A percentile compares a stretch with the other conserved stretches of the same genome.
Conservation (phyloP, 306 rosid species). For the Prunus armeniaca region DNA sequence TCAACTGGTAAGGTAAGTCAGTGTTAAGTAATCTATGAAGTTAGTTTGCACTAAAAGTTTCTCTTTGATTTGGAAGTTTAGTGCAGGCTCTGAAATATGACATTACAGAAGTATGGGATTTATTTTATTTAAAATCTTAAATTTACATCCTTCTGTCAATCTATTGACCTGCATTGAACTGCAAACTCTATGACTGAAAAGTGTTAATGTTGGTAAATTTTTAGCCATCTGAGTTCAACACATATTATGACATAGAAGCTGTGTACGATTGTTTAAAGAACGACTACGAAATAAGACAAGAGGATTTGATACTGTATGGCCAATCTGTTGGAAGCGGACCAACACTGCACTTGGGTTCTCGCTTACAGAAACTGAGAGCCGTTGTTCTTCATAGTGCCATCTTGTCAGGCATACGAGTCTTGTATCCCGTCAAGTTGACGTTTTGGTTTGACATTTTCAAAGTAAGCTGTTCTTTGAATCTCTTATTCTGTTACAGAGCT, state of each 20-base stretch:
- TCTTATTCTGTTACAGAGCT: constrained; percentile 1
- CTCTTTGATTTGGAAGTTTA: background rate
- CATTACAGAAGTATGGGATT: too few relatives aligned
- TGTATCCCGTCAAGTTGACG: constrained; percentile 90
- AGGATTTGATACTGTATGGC: constrained; percentile 85
- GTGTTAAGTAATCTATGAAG: constrained; percentile 17
- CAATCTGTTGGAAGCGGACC: constrained; percentile 99
- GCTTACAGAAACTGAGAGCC: constrained; percentile 72
- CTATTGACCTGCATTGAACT: constrained; percentile 10
- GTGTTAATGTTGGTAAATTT: constrained; percentile 29
- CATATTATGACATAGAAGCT: constrained; percentile 88
- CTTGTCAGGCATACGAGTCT: constrained; percentile 90
- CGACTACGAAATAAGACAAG: constrained; percentile 74
- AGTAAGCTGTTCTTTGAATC: constrained; percentile 46
- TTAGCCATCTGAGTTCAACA: constrained; percentile 95
- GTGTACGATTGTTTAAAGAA: constrained; percentile 88
- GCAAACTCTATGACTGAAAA: constrained; percentile 14
- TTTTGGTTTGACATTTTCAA: constrained; percentile 98
- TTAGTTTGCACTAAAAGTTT: background rate
- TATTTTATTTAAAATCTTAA: background rate
- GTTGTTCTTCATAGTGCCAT: constrained; percentile 98
- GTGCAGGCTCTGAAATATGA: too few relatives aligned
- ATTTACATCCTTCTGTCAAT: background rate
- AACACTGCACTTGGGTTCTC: constrained; percentile 80
- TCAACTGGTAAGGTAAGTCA: constrained; percentile 82